These are phyloP conservation scores for Aspergillus amoenus DNA, from an alignment of 2,329 filamentous ascomycete genomes.

Conservation along the genomic window DNA sequence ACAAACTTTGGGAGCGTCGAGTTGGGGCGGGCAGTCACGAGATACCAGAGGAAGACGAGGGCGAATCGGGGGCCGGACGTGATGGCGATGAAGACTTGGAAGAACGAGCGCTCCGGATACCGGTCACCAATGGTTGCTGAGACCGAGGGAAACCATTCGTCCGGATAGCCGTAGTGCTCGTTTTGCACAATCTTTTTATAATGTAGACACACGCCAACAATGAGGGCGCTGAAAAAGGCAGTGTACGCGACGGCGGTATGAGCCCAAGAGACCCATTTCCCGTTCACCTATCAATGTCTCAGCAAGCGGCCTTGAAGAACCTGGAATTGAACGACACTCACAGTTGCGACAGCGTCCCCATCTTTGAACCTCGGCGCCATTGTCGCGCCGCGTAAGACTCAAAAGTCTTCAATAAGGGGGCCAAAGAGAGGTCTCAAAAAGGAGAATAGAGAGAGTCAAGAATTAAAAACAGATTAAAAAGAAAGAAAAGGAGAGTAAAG, in stretches of 20 bases:
- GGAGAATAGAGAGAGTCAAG: constrained; percentile 24
- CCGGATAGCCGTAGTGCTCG: constrained; percentile 88
- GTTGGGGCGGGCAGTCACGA: constrained; percentile 76
- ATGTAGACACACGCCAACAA: constrained; percentile 79
- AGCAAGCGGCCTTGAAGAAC: constrained; percentile 19
- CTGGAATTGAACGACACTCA: constrained; percentile 38
- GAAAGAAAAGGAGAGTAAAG: constrained; percentile 23
- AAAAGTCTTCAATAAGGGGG: constrained; percentile 7
- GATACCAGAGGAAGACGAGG: constrained; percentile 87
- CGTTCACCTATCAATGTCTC: constrained; percentile 61
- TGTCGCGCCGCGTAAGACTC: constrained; percentile 27
- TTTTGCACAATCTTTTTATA: constrained; percentile 98
- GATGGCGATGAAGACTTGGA: constrained; percentile 95
- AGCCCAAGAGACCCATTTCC: constrained; percentile 84
- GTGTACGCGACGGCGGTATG: constrained; percentile 81
- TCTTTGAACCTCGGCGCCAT: constrained; percentile 65
- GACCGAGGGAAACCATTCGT: constrained; percentile 96
- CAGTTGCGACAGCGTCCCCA: constrained; percentile 61
- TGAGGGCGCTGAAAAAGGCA: constrained; percentile 81
- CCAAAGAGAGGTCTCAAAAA: constrained; percentile 20
- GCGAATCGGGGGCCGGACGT: constrained; percentile 92
- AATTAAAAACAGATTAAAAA: constrained; percentile 23
- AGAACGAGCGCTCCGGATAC: constrained; percentile 94
- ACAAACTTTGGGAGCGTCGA: constrained; percentile 78
- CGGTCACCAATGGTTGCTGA: constrained; percentile 96